A percentile compares a stretch with the other conserved stretches of the same genome.
These are phyloP conservation scores for Nephelium lappaceum DNA, from an alignment of 345 rosid species.

Conservation along the genomic window DNA sequence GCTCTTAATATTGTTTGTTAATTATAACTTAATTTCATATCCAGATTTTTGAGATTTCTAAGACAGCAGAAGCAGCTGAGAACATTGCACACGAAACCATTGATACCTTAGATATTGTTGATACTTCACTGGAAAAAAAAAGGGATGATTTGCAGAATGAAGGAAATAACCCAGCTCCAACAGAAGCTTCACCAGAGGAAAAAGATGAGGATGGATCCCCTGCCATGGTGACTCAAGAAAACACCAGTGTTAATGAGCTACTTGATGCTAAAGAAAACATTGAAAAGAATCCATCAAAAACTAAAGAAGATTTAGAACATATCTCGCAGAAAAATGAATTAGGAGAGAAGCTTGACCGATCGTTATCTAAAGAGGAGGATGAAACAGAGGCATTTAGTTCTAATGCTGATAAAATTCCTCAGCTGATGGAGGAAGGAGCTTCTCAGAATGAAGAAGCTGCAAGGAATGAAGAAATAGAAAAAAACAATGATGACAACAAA, in stretches of 20 bases:
- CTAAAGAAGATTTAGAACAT: slow-evolving; percentile 14
- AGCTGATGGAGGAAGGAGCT: slow-evolving; percentile 6
- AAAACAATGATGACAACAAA: slow-evolving; percentile 10
- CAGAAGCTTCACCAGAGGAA: slow-evolving; percentile 13
- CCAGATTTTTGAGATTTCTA: slow-evolving; percentile 18
- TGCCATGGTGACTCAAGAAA: slow-evolving; percentile 10
- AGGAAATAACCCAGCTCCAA: slow-evolving; percentile 4
- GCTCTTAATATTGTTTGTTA: not conserved
- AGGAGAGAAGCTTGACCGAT: slow-evolving; percentile 7
- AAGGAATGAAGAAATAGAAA: slow-evolving; percentile 1
- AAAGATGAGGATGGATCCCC: slow-evolving; percentile 4
- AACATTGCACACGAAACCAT: slow-evolving; percentile 4
- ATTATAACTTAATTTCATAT: not conserved
- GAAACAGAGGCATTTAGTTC: slow-evolving; percentile 1
- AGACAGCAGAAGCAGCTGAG: slow-evolving; percentile 8
- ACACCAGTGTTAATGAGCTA: not conserved
- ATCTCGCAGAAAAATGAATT: slow-evolving; percentile 5
- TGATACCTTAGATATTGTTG: not conserved
- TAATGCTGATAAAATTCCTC: not conserved
- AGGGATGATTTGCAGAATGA: slow-evolving; percentile 6
- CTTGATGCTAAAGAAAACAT: not conserved
- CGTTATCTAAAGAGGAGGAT: not conserved
- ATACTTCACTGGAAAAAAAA: slow-evolving; percentile 5
- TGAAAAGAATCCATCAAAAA: not conserved
- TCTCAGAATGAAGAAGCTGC: not conserved